Conservation (phyloP, 768 basidiomycete genomes). For the Psilocybe tampanensis region DNA sequence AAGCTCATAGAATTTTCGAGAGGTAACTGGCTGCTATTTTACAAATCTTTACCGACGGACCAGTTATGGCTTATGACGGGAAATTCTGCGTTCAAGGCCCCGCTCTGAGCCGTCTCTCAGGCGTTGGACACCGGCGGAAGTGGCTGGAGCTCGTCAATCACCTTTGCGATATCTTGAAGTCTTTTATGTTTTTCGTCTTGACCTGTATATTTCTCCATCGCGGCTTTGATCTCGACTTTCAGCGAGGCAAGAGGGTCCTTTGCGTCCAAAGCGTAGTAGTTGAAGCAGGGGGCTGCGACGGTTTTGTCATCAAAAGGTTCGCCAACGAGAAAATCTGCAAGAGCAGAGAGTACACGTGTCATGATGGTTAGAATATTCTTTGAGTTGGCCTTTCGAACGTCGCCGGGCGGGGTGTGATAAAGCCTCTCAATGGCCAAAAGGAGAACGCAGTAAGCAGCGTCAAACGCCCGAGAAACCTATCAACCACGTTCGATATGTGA, state of each 20-base stretch:
- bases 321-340: conserved; percentile 2
- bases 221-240: conserved; percentile 7
- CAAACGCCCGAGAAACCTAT: conserved; percentile 4
- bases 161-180: neutral
- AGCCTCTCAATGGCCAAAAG: conserved; percentile 1
- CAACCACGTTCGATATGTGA: neutral
- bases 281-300: conserved; percentile 5
- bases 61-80: too few relatives aligned
- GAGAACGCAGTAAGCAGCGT: conserved; percentile 3
- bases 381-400: neutral
- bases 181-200: neutral
- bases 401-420: neutral
- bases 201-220: neutral
- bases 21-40: too few relatives aligned
- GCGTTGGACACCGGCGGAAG: neutral
- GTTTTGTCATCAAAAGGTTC: neutral
- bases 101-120: too few relatives aligned
- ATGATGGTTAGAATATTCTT: neutral
- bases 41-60: too few relatives aligned
- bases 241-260: neutral
- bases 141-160: neutral
- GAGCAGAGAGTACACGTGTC: neutral
- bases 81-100: too few relatives aligned
- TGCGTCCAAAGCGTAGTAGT: neutral
- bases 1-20: too few relatives aligned